These are phyloP conservation scores for Tilletia setariae DNA, from an alignment of 1,284 basidiomycete species.

Conservation along the genomic window DNA sequence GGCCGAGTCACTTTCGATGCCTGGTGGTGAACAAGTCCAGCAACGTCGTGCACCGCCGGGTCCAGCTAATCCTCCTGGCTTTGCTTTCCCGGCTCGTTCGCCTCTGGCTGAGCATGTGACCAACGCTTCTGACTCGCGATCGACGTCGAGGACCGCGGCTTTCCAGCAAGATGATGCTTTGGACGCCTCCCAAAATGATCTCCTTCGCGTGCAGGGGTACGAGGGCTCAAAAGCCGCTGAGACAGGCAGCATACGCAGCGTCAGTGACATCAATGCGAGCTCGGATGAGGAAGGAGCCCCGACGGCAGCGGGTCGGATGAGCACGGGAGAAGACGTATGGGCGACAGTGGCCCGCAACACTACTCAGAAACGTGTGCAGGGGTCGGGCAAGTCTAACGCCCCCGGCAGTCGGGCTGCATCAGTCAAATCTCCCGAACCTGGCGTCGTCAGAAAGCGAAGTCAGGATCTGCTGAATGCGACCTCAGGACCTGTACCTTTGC, in stretches of 20 bases:
- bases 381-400: slow-evolving; percentile 5
- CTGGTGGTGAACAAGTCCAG: background rate
- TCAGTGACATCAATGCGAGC: slow-evolving; percentile 3
- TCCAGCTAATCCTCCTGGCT: background rate
- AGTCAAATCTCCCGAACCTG: background rate
- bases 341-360: slow-evolving; percentile 32
- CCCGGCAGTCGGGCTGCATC: background rate
- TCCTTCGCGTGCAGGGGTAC: too few species aligned
- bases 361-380: background rate
- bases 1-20: background rate
- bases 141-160: too few species aligned
- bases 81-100: slow-evolving; percentile 3
- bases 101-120: too few species aligned
- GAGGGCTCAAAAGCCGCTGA: background rate
- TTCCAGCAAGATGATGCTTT: too few species aligned
- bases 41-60: background rate
- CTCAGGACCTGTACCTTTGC: background rate
- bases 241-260: slow-evolving; percentile 3
- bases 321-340: slow-evolving; percentile 42
- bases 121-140: too few species aligned
- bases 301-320: background rate
- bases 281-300: background rate
- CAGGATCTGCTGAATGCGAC: slow-evolving; percentile 21
- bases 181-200: too few species aligned
- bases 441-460: slow-evolving; percentile 17